Evolutionary conservation across 208 protist species (phyloP).

Genomic region (Leishmania turanica): DNA sequence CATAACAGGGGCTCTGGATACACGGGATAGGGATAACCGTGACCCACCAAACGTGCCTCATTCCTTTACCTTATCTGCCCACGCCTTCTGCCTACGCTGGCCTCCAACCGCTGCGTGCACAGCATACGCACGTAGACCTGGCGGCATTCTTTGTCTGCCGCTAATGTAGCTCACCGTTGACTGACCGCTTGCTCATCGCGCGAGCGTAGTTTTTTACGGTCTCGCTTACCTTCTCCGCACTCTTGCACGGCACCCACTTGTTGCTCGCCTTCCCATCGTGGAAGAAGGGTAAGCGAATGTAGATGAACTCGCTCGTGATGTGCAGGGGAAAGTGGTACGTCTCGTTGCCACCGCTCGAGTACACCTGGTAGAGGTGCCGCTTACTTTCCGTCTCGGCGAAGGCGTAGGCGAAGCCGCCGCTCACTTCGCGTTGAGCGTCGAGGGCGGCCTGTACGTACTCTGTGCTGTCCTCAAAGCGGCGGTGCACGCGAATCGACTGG

Average conservation of each 20-base stretch:
- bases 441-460: slow-evolving; percentile 62
- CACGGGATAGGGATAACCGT: neutral
- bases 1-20: neutral
- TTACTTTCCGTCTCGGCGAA: slow-evolving; percentile 68
- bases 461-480: slow-evolving; percentile 61
- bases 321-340: slow-evolving; percentile 77
- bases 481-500: slow-evolving; percentile 53
- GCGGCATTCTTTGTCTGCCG: neutral
- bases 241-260: slow-evolving; percentile 76
- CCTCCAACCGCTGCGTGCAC: neutral
- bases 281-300: slow-evolving; percentile 69
- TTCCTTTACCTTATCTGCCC: neutral
- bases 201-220: slow-evolving; percentile 72
- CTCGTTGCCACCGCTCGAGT: slow-evolving; percentile 44
- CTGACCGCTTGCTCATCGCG: slow-evolving; percentile 19
- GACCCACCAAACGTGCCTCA: neutral
- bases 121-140: neutral
- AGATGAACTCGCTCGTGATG: slow-evolving; percentile 68
- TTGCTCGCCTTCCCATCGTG: slow-evolving; percentile 30
- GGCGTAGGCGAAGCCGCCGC: slow-evolving; percentile 61
- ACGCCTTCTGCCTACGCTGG: neutral
- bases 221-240: slow-evolving; percentile 82
- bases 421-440: slow-evolving; percentile 47
- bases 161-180: neutral
- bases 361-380: slow-evolving; percentile 66